Base-by-base conservation (phyloP, 2,329 filamentous ascomycete genomes). In the Cercospora sp. region DNA sequence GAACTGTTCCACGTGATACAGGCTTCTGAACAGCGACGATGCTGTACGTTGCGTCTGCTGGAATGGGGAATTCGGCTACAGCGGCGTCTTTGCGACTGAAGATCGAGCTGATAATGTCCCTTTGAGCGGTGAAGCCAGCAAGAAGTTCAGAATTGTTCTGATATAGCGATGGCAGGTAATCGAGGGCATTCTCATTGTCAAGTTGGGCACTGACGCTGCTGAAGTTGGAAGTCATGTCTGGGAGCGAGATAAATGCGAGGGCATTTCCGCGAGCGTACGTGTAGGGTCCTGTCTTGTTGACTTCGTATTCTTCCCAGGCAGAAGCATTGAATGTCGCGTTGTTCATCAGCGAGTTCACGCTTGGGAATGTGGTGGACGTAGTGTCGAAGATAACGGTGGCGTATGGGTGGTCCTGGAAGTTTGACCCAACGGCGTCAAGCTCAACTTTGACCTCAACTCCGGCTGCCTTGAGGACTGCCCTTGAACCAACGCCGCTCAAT, bases 401-500 rank as follows among this genome's bases (percentile, higher is more conserved):
- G 5, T 31, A 63, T 7, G 60, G 60, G 36, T 75, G 74, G 51
- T 76, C 75, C 57, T 73, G 71, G 9, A 75, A 57, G 53, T 73
- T 74, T 60, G 73, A 69, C 4, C 75, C 74, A 6, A 76, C 73
- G 16, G 59, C 63, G 8, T 65, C 57, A 23, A 87, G 71, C 48
- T 67, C 67, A 18, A 68, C 48, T 16, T 72, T 57, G 13, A 70
- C 58, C 0, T 71, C 65, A 39, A 67, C 16, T 2, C 60, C 45
- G 3, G 58, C 62, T 33, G 60, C 55, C 9, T 57, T 77, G 9
- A 67, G 65, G 1, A 60, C 31, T 53, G 36, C 10, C 13, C n/a
- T 23, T 23, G 60, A 13, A 1, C 88, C 88, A 30, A 90, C 81
- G 0, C 88, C 88, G 0, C 87, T 89, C 2, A 89, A 79, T 69